A percentile compares a stretch with the other conserved stretches of the same genome.
Conservation (phyloP, 768 basidiomycete genomes). For the Daedalea quercina region DNA sequence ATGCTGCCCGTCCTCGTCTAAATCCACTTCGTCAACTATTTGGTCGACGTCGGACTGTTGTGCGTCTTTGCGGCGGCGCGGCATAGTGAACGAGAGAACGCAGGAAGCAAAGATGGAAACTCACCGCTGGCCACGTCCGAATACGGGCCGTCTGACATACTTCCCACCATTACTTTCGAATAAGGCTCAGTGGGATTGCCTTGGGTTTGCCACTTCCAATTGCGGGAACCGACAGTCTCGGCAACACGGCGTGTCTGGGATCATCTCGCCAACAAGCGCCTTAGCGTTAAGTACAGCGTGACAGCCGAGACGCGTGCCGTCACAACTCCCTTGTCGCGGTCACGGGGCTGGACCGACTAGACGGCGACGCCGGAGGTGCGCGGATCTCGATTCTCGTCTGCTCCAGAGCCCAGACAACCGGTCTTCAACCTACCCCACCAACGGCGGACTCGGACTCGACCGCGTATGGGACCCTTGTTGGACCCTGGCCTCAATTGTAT, state of each 20-base stretch:
- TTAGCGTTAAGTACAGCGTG: neutral
- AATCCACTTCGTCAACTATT: constrained; percentile 34
- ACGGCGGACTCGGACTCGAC: too few relatives aligned
- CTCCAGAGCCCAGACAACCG: too few relatives aligned
- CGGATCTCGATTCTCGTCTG: too few relatives aligned
- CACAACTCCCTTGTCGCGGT: constrained; percentile 40
- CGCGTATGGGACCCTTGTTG: too few relatives aligned
- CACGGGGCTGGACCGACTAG: constrained; percentile 28
- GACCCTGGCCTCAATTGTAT: too few relatives aligned
- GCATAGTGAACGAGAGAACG: neutral
- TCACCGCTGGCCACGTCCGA: constrained; percentile 14
- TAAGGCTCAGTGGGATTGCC: constrained; percentile 13
- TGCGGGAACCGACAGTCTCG: neutral
- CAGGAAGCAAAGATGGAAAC: neutral
- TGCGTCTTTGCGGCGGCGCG: neutral
- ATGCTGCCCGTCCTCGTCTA: constrained; percentile 29
- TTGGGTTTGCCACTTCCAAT: neutral
- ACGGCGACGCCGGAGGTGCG: too few relatives aligned
- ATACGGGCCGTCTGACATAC: constrained; percentile 39
- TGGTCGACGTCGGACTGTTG: constrained; percentile 28
- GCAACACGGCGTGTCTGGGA: neutral
- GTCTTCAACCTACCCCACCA: too few relatives aligned
- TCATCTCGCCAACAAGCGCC: neutral
- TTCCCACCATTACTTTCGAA: constrained; percentile 32
- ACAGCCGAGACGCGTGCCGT: constrained; percentile 28